Conservation (phyloP, 495 filamentous ascomycete species). For the Penicillium verhagenii region DNA sequence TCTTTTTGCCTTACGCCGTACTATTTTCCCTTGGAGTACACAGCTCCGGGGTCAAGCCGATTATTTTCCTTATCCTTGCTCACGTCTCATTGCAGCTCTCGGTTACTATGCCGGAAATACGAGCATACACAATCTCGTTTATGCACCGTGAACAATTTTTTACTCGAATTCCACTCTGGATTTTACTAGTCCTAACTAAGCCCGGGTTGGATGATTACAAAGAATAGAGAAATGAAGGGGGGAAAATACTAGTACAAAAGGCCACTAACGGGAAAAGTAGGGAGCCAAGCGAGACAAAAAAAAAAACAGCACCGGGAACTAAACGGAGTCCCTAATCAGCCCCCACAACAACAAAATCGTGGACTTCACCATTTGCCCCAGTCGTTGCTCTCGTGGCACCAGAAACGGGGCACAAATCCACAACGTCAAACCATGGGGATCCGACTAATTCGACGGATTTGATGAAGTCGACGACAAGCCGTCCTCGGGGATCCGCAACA, state of each 20-base stretch:
- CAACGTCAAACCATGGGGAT: background rate
- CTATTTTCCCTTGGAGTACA: too few species aligned
- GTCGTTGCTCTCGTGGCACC: background rate
- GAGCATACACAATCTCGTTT: too few species aligned
- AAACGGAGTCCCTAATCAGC: background rate
- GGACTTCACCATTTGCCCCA: background rate
- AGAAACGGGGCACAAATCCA: background rate
- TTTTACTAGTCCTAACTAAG: too few species aligned
- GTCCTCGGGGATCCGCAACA: background rate
- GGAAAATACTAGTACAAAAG: too few species aligned
- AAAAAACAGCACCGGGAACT: too few species aligned
- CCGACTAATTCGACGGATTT: too few species aligned
- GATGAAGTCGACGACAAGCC: too few species aligned
- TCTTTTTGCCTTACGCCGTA: too few species aligned
- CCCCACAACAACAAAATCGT: background rate
- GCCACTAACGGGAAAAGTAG: background rate
- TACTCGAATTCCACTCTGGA: too few species aligned
- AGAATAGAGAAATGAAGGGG: background rate
- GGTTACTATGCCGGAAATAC: background rate
- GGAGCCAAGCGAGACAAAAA: too few species aligned
- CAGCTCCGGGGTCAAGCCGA: background rate
- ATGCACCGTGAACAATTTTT: too few species aligned
- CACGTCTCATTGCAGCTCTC: background rate
- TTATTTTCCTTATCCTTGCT: background rate
- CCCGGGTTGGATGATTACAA: background rate